Base-by-base conservation (phyloP, 1,284 basidiomycete species). In the Laetiporus sulphureus region DNA sequence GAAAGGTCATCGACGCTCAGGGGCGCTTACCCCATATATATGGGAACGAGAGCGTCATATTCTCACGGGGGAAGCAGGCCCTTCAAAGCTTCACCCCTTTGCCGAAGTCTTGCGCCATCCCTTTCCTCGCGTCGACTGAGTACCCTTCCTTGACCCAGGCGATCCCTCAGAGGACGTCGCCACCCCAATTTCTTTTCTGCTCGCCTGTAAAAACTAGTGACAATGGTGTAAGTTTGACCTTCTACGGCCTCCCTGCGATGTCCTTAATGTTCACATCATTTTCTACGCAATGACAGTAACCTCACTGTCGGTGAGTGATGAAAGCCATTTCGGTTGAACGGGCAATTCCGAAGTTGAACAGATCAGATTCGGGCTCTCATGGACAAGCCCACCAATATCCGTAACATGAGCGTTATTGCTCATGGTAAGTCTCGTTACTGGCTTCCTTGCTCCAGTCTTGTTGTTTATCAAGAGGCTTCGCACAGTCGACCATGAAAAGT, bases 401-500 rank as follows among this genome's bases (percentile, higher is more conserved):
- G 91, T 71, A 97, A 97, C 81, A 97, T 97, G 93, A 92, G 88
- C 80, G 91, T 95, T 61, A 95, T 94, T 65, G 91, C 91, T 62
- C 91, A 94, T 70, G 87, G 87, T 88, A 44, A 59, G 79, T 68
- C 42, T 39, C 33, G 13, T 36, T 36, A 36, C 31, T 27, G 31
- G 16, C 37, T n/a, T 40, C 49, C 43, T 41, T 48, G 40, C 20
- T n/a, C n/a, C n/a, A 36, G 27, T 27, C 31, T 32, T 34, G 2
- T 11, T 30, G 15, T 50, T 38, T n/a, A 34, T 38, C 37, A 41
- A 55, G 45, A 42, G 18, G 36, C 45, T 37, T 33, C 38, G 24
- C 20, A 16, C 54, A 90, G 92, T 99, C 82, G 96, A 99, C 72
- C 96, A 99, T 77, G 96, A 96, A 73, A 99, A 99, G 74, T 99